Conservation (phyloP, 1,284 basidiomycete genomes). For the Ustanciosporium gigantosporum region DNA sequence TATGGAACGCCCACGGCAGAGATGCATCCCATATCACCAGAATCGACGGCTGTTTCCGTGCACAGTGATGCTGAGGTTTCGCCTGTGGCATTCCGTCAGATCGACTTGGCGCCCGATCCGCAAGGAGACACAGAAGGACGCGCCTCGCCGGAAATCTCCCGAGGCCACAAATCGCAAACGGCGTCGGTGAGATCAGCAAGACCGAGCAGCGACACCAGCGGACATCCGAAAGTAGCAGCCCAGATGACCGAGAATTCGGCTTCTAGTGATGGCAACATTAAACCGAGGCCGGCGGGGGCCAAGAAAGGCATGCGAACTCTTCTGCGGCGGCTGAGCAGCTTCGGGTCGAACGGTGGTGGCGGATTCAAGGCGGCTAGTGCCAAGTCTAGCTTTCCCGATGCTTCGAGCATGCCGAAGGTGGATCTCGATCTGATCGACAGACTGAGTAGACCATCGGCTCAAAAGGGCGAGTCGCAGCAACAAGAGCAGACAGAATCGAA, state of each 20-base stretch:
- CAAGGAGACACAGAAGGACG: too few relatives aligned
- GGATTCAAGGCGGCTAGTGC: constrained; percentile 4
- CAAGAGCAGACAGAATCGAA: too few relatives aligned
- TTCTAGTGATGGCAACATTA: neutral
- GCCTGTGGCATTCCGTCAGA: constrained; percentile 19
- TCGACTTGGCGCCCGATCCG: constrained; percentile 21
- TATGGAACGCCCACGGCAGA: constrained; percentile 17
- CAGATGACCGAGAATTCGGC: neutral
- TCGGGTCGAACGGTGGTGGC: constrained; percentile 10
- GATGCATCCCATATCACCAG: constrained; percentile 12
- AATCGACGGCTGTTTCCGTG: constrained; percentile 18
- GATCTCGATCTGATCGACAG: constrained; percentile 22
- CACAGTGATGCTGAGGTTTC: constrained; percentile 27
- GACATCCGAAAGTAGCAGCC: constrained; percentile 10
- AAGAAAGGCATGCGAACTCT: constrained; percentile 19
- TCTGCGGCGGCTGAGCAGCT: constrained; percentile 39
- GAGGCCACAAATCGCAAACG: neutral
- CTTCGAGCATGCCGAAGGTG: constrained; percentile 25
- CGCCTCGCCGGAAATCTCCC: too few relatives aligned
- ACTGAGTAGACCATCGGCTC: constrained; percentile 4
- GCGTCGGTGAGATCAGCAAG: neutral
- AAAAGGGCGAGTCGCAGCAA: too few relatives aligned
- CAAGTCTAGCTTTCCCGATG: constrained; percentile 26
- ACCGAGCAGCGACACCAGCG: constrained; percentile 7
- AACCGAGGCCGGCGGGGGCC: neutral